phyloP scores from a whole-genome alignment of 352 stramenopile species.

The Globisporangium cederbergense region DNA sequence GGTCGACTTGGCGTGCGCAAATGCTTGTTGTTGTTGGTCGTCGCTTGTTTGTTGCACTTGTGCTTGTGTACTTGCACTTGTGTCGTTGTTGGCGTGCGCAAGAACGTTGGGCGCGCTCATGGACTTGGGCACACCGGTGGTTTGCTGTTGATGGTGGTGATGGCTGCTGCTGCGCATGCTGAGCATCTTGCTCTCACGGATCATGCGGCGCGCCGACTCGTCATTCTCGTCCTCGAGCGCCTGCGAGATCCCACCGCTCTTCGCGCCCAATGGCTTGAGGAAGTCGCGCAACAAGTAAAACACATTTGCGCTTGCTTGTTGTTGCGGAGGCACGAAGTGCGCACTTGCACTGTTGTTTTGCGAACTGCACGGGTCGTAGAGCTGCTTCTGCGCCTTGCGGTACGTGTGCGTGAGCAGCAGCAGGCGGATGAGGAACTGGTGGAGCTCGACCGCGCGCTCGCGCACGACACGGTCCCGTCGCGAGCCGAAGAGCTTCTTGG shows the following conservation, averaged over 20 bases:
- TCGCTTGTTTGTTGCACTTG: not conserved
- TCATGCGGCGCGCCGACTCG: conserved; percentile 28
- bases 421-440: conserved; percentile 73
- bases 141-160: conserved; percentile 3
- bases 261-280: conserved; percentile 39
- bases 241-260: not conserved
- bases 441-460: conserved; percentile 64
- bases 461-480: conserved; percentile 73
- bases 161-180: conserved; percentile 33
- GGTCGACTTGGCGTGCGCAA: conserved; percentile 2
- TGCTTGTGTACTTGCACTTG: not conserved
- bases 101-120: conserved; percentile 14
- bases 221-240: conserved; percentile 29
- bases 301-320: conserved; percentile 53
- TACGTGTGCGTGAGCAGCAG: conserved; percentile 73
- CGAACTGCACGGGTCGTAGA: conserved; percentile 33
- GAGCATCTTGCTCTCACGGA: conserved; percentile 75
- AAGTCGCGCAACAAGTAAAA: conserved; percentile 74
- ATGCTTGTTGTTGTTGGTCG: not conserved
- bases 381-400: conserved; percentile 65
- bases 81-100: not conserved
- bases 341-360: conserved; percentile 17
- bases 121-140: not conserved
- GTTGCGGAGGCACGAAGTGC: conserved; percentile 29
- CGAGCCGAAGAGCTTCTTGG: conserved; percentile 63